Evolutionary conservation across 2,329 filamentous ascomycete species (phyloP), one percentile per base, ranked within the genome.

Genomic region (Hypoxylon sp.): DNA sequence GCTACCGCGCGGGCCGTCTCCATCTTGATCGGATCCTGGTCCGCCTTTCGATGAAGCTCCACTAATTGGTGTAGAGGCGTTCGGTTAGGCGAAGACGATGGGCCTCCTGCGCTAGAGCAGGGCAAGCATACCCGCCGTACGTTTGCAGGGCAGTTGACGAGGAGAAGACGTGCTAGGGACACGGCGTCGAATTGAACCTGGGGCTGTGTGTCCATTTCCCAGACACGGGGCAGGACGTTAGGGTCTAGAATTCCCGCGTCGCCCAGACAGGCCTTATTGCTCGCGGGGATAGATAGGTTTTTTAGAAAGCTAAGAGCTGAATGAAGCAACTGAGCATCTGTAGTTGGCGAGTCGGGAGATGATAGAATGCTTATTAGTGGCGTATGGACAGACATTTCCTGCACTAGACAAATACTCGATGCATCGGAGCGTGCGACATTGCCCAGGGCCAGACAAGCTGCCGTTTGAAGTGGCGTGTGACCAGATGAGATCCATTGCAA

Each of bases 141-240:
- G 67, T 90, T 91, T 1, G 78, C 69, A 0, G 83, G 81, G 55
- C 84, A 87, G 49, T 83, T 83, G 46, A 84, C 80, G 2, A 90
- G 79, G 3, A 91, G 82, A 19, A 90, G 79, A 1, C 89, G 84
- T 1, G 84, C 80, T 2, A 91, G 81, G 0, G 87, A 88, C 21
- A 89, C 82, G 17, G 87, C 85, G 6, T 85, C 83, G 71, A 89
- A 89, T 69, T 90, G 88, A 2, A 89, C 83, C 69, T 89, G 87
- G 9, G 83, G 82, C 49, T 86, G 80, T 0, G 82, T 80, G 62
- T 87, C 85, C 25, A 87, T 76, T 9, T 79, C 75, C 83, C 87
- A 88, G 55, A 90, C 80, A 1, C 83, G 82, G 0, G 88, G 87
- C 1, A 90, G 80, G 32, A 83, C 78, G 2, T 71, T 61, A 0